Evolutionary conservation across 805 yeast genomes (phyloP).

Genomic region (Kuraishia cidri): DNA sequence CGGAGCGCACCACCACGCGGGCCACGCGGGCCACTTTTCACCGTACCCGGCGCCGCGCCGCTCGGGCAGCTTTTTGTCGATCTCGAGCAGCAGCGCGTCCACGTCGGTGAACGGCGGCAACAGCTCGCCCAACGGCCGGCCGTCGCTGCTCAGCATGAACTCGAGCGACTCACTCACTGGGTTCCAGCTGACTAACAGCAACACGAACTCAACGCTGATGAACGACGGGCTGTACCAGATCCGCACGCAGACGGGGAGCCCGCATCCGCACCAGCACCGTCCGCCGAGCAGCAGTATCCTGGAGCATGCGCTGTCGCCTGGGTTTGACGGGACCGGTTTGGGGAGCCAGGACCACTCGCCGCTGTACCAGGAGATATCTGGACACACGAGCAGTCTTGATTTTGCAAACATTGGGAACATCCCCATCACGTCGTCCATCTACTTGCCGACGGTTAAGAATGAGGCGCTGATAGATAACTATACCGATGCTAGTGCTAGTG

Average conservation of each 20-base stretch:
- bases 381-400: too few species aligned
- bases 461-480: too few species aligned
- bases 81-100: slow-evolving; percentile 2
- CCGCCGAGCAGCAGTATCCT: too few species aligned
- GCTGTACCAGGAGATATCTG: too few species aligned
- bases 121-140: slow-evolving; percentile 6
- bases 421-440: not conserved
- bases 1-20: slow-evolving; percentile 2
- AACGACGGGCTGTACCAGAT: too few species aligned
- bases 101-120: slow-evolving; percentile 5
- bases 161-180: slow-evolving; percentile 14
- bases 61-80: slow-evolving; percentile 3
- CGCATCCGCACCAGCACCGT: too few species aligned
- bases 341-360: too few species aligned
- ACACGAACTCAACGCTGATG: slow-evolving; percentile 22
- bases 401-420: not conserved
- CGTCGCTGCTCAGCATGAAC: slow-evolving; percentile 13
- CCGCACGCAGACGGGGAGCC: too few species aligned
- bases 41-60: slow-evolving; percentile 5
- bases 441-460: not conserved
- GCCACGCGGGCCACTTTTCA: slow-evolving; percentile 5
- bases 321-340: too few species aligned
- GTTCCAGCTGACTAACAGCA: slow-evolving; percentile 16
- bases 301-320: too few species aligned
- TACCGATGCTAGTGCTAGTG: too few species aligned